Evolutionary conservation across 1,284 basidiomycete genomes (phyloP), one percentile per base, ranked within the genome.

Genomic region (Moniliophthora roreri): DNA sequence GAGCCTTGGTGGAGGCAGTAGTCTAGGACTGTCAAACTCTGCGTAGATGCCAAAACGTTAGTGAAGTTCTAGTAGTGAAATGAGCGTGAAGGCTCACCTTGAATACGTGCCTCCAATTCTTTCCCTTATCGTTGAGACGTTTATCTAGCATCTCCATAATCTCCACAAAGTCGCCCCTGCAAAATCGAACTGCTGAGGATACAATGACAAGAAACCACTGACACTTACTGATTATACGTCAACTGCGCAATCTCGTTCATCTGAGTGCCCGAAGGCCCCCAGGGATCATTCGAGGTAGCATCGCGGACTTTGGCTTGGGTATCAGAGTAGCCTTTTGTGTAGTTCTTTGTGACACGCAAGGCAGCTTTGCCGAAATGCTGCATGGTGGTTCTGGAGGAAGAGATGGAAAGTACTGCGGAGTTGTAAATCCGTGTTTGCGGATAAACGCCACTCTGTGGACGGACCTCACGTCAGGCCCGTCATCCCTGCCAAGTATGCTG

Each of bases 61-160:
- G 26, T 48, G 26, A 24, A 46, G 48, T 18, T 21, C 15, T 28
- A 41, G 13, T 15, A 32, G 41, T 34, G 28, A 37, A 24, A 32
- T 28, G 21, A 45, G 10, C n/a, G n/a, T n/a, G 39, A 15, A 44
- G 36, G 40, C 18, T 18, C 58, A 87, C 92, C 81, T 99, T 99
- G 85, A 98, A 99, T 57, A 99, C 97, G 78, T 99, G 97, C 49
- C 96, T 81, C 97, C 97, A 99, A 68, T 99, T 98, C 85, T 99
- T 99, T 38, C 97, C 97, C 78, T 98, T 99, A 77, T 99, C 97
- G 66, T 99, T 99, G 62, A 99, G 75, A 48, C 97, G 85, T 75
- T 99, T 99, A 74, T 99, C 97, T 57, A 99, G 80, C 93, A 98
- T 98, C 77, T 99, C 97, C 95, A 99, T 98, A 66, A 99, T 95